Conservation (phyloP, 257 asterid species). For the Nicotiana knightiana region DNA sequence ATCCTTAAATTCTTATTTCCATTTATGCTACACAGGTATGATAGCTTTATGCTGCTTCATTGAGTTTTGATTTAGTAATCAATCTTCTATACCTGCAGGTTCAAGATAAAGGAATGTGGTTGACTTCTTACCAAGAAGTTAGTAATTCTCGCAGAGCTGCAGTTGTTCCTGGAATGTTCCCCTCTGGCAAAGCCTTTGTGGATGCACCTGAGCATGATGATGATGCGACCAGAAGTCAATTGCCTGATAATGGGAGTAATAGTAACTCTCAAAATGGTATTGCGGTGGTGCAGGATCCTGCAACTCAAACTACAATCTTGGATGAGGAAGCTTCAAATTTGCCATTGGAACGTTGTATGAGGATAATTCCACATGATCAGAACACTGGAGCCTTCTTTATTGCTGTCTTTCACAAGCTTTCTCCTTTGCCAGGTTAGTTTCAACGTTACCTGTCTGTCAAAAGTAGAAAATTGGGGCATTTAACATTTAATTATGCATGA, state of each 20-base stretch:
- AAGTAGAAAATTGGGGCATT: not conserved
- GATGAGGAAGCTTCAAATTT: slow-evolving; percentile 71
- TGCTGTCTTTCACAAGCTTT: slow-evolving; percentile 77
- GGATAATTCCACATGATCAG: slow-evolving; percentile 97
- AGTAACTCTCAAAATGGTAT: slow-evolving; percentile 25
- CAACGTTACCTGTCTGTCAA: not conserved
- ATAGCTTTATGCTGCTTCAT: not conserved
- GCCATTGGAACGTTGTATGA: slow-evolving; percentile 91
- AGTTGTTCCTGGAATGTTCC: slow-evolving; percentile 84
- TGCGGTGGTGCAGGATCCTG: slow-evolving; percentile 26
- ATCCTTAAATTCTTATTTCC: not conserved
- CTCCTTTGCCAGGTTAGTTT: slow-evolving; percentile 57
- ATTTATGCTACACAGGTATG: not conserved
- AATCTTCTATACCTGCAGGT: slow-evolving; percentile 46
- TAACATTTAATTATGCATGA: not conserved
- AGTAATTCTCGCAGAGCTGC: slow-evolving; percentile 54
- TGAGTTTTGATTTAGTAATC: not conserved
- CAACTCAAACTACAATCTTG: slow-evolving; percentile 22
- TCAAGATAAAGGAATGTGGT: slow-evolving; percentile 77
- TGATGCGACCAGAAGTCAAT: slow-evolving; percentile 21
- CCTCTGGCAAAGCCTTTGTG: slow-evolving; percentile 59
- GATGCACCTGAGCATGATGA: slow-evolving; percentile 39
- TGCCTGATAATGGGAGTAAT: slow-evolving; percentile 20
- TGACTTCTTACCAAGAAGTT: slow-evolving; percentile 57
- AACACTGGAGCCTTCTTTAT: slow-evolving; percentile 97